Evolutionary conservation across 371 early-diverging fungal genomes (phyloP).

Genomic region (Phascolomyces articulosus): DNA sequence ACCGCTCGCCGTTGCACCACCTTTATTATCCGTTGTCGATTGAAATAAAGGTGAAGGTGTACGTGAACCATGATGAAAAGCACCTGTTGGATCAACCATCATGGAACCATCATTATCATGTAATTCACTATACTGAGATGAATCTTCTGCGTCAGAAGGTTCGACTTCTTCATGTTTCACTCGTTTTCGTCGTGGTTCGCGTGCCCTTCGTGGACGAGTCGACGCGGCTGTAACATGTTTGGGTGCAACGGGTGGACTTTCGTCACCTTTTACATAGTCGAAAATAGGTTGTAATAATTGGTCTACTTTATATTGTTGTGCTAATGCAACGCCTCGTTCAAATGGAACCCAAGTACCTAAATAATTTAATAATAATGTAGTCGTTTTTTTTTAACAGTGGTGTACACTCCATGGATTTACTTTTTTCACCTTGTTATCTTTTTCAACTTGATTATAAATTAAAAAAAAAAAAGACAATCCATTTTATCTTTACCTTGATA

Average conservation of each 20-base stretch:
- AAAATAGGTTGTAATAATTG: slow-evolving; percentile 44
- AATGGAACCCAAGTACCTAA: slow-evolving; percentile 83
- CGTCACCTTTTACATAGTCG: slow-evolving; percentile 33
- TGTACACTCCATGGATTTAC: no score
- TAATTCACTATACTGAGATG: slow-evolving; percentile 24
- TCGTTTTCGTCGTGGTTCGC: slow-evolving; percentile 36
- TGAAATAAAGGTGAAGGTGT: slow-evolving; percentile 16
- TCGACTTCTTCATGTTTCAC: slow-evolving; percentile 24
- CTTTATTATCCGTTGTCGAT: background rate
- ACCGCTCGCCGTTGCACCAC: no score
- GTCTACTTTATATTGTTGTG: slow-evolving; percentile 50
- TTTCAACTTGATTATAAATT: background rate
- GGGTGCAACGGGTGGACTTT: slow-evolving; percentile 53
- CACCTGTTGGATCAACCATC: background rate
- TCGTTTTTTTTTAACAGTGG: background rate
- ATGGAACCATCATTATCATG: slow-evolving; percentile 11
- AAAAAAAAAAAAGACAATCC: slow-evolving; percentile 5
- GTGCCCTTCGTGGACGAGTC: slow-evolving; percentile 29
- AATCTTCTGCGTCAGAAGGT: slow-evolving; percentile 13
- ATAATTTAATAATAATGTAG: background rate
- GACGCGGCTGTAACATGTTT: slow-evolving; percentile 54
- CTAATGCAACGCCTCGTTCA: slow-evolving; percentile 76
- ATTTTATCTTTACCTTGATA: slow-evolving; percentile 83
- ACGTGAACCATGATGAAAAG: background rate
- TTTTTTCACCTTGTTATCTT: no score